Base-by-base conservation (phyloP, 495 filamentous ascomycete species). In the Aspergillus nidulans region DNA sequence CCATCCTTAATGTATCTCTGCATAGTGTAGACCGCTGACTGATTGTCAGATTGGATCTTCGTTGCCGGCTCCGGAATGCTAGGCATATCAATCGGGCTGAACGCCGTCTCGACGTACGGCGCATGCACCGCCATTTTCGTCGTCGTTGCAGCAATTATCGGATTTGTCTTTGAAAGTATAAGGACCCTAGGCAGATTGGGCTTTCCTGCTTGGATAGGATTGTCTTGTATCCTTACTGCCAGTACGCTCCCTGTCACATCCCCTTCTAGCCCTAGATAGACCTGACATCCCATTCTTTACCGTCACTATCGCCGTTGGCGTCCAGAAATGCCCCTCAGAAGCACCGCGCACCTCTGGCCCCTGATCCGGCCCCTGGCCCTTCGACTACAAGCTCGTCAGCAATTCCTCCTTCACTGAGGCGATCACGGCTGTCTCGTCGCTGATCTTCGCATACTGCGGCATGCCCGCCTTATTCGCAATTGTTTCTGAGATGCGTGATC, bases 401-500 rank as follows among this genome's bases (percentile, higher is more conserved):
- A 64, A 52, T 30, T 58, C 70, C 3, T 55, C 53, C 4, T 74
- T 76, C 44, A 51, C 56, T 9, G 57, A 69, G 15, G 70, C 65
- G 19, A 70, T 90, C 54, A 77, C 84, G 30, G 82, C 84, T 8
- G 74, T 88, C 21, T 79, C 81, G n/a, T 84, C 89, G 61, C 81
- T 90, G 26, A 74, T 86, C 52, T 88, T 90, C 60, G 86, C 87
- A 20, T 76, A 63, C 70, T 61, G 72, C 12, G 87, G 81, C 58
- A 86, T 73, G 59, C 85, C 79, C 48, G 85, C 69, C 60, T 86
- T 76, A 77, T 89, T 91, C 73, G 77, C 75, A 18, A 86, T 92
- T 65, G 85, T 85, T 60, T 79, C 84, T 28, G 88, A 91, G 66
- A 87, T 91, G 81, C 82, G 85, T 54, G 81, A 85, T 0, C 86